Percentiles rank a stretch among this genome's conserved stretches.
phyloP scores from a whole-genome alignment of 805 yeast species.

The Kluyveromyces wickerhamii region DNA sequence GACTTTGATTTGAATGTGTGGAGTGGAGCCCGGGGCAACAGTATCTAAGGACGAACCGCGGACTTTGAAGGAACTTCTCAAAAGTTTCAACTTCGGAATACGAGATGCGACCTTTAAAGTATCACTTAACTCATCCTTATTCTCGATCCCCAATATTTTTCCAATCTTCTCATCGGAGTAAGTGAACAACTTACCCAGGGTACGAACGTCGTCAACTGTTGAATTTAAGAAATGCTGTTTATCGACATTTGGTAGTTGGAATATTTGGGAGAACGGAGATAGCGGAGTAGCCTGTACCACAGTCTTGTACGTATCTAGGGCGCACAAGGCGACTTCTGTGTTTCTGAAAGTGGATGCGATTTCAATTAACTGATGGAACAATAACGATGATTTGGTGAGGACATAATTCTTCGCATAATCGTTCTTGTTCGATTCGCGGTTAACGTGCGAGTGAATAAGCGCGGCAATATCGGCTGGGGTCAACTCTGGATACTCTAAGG shows the following conservation, averaged over 20 bases:
- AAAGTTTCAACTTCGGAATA: slow-evolving; percentile 60
- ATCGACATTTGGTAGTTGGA: slow-evolving; percentile 76
- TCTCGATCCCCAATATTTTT: slow-evolving; percentile 47
- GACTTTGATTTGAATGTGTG: slow-evolving; percentile 70
- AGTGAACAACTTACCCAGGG: slow-evolving; percentile 63
- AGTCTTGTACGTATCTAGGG: slow-evolving; percentile 60
- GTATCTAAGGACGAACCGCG: slow-evolving; percentile 62
- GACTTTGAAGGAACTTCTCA: slow-evolving; percentile 68
- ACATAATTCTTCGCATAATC: slow-evolving; percentile 38
- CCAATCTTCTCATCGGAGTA: slow-evolving; percentile 47
- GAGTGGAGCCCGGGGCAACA: slow-evolving; percentile 63
- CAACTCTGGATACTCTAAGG: slow-evolving; percentile 34
- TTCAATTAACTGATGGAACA: slow-evolving; percentile 62
- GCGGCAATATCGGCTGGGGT: slow-evolving; percentile 41
- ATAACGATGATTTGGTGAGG: slow-evolving; percentile 51
- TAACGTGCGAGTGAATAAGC: slow-evolving; percentile 50
- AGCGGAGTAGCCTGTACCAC: slow-evolving; percentile 66
- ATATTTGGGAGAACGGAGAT: slow-evolving; percentile 50
- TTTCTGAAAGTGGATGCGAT: slow-evolving; percentile 76
- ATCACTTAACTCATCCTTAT: slow-evolving; percentile 36
- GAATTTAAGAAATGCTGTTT: slow-evolving; percentile 33
- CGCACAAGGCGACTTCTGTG: slow-evolving; percentile 50
- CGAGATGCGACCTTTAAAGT: slow-evolving; percentile 50
- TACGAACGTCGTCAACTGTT: slow-evolving; percentile 34
- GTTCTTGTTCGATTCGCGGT: slow-evolving; percentile 39